phyloP scores from a whole-genome alignment of 2,329 filamentous ascomycete genomes.

The Metarhizium rileyi region DNA sequence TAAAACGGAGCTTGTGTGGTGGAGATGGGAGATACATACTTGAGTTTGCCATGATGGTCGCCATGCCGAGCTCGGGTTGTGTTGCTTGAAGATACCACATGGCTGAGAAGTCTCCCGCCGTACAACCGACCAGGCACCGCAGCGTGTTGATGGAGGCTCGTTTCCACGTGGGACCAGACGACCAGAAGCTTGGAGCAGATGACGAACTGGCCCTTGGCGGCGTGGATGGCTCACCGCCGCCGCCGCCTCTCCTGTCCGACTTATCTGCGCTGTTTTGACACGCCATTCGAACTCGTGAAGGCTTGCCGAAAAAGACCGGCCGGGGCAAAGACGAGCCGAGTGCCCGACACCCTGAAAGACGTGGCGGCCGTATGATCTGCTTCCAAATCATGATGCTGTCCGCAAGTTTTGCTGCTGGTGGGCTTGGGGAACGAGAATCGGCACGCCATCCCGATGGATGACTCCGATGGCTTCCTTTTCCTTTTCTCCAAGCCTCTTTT shows the following conservation, averaged over 20 bases:
- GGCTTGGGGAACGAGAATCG: too few species aligned
- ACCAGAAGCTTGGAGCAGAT: conserved; percentile 20
- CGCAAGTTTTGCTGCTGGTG: too few species aligned
- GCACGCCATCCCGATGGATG: too few species aligned
- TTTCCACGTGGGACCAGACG: conserved; percentile 29
- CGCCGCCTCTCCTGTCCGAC: neutral
- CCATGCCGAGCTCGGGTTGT: conserved; percentile 35
- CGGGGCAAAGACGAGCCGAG: too few species aligned
- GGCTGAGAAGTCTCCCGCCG: conserved; percentile 43
- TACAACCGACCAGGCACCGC: conserved; percentile 46
- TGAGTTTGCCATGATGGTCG: conserved; percentile 40
- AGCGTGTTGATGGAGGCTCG: conserved; percentile 44
- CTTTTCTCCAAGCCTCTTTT: too few species aligned
- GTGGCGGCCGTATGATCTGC: too few species aligned
- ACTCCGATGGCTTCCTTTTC: too few species aligned
- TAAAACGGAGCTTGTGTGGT: neutral
- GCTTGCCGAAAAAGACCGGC: neutral
- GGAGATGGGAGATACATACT: conserved; percentile 27
- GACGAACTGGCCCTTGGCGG: neutral
- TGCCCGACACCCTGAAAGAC: too few species aligned
- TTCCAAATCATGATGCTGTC: too few species aligned
- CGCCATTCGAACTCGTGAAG: neutral
- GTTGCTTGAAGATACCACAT: conserved; percentile 45
- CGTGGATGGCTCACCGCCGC: neutral
- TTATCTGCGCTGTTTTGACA: neutral